Conservation (phyloP, 495 filamentous ascomycete genomes). For the Penicillium longicatenatum region DNA sequence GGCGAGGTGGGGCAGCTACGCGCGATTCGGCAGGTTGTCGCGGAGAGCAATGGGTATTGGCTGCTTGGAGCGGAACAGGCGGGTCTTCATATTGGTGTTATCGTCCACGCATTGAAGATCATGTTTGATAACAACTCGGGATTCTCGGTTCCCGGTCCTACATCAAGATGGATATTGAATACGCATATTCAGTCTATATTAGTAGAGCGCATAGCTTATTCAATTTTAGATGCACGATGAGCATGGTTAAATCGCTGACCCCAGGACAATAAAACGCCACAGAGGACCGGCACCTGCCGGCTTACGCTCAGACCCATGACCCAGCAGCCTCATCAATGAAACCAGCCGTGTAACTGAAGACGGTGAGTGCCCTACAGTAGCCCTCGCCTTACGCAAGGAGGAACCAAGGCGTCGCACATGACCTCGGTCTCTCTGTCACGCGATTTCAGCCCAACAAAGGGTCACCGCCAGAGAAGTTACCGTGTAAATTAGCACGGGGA, state of each 20-base stretch:
- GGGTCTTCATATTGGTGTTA: conserved; percentile 7
- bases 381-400: not conserved
- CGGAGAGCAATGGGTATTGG: conserved; percentile 17
- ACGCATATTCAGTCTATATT: not conserved
- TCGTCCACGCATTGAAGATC: not conserved
- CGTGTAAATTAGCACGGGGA: too few relatives aligned
- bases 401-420: not conserved
- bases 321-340: not conserved
- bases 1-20: conserved; percentile 23
- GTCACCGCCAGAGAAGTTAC: not conserved
- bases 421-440: not conserved
- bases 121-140: conserved; percentile 1
- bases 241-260: not conserved
- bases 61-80: not conserved
- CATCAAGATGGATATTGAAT: not conserved
- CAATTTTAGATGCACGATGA: not conserved
- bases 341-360: not conserved
- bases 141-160: not conserved
- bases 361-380: not conserved
- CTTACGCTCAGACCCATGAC: not conserved
- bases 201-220: not conserved
- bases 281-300: not conserved
- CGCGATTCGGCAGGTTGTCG: conserved; percentile 28
- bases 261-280: not conserved
- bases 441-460: not conserved